Conservation (phyloP, 148 eudicot genomes). For the Cornus controversa region DNA sequence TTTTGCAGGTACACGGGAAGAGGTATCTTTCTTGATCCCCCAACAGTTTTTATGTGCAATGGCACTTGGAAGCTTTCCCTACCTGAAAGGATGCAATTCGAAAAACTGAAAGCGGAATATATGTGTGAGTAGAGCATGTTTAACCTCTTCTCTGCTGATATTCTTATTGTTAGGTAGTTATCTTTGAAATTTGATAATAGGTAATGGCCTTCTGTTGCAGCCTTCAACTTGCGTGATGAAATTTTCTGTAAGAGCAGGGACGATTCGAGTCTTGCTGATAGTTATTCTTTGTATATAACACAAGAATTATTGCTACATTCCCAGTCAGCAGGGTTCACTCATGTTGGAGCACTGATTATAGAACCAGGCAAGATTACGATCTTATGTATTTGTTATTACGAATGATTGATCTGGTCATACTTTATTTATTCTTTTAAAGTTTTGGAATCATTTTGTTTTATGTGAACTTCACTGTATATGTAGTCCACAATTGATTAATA, state of each 20-base stretch:
- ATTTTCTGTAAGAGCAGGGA: constrained; percentile 68
- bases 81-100: constrained; percentile 50
- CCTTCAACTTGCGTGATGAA: constrained; percentile 59
- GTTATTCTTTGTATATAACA: constrained; percentile 51
- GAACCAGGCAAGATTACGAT: constrained; percentile 78
- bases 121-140: constrained; percentile 45
- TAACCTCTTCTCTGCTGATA: not conserved
- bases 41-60: constrained; percentile 59
- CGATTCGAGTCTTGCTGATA: constrained; percentile 45
- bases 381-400: not conserved
- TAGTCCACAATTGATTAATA: not conserved
- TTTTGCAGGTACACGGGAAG: constrained; percentile 81
- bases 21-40: constrained; percentile 87
- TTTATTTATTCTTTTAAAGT: not conserved
- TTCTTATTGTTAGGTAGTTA: not conserved
- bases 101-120: constrained; percentile 33
- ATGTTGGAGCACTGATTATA: constrained; percentile 75
- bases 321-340: constrained; percentile 32
- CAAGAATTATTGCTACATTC: constrained; percentile 47
- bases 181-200: constrained; percentile 4
- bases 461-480: not conserved
- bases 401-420: not conserved
- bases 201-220: constrained; percentile 35
- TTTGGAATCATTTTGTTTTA: not conserved
- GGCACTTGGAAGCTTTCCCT: constrained; percentile 70